These are phyloP conservation scores for Aureobasidium sp. DNA, from an alignment of 2,329 filamentous ascomycete species.

Conservation along the genomic window DNA sequence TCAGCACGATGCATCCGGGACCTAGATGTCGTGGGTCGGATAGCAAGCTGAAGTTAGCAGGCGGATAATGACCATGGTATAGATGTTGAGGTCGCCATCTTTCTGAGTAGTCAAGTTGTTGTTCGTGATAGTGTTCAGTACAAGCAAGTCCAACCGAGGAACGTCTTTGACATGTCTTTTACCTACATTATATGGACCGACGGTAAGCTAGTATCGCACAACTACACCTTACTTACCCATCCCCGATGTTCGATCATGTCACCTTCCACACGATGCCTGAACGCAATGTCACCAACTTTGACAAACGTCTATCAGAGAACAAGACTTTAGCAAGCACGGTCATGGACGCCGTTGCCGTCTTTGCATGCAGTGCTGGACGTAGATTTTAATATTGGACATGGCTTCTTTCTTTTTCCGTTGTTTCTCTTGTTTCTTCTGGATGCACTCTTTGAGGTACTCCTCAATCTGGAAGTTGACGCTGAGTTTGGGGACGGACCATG, in stretches of 20 bases:
- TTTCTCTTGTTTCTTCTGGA: conserved; percentile 71
- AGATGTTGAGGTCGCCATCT: background rate
- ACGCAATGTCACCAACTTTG: background rate
- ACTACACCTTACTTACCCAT: too few relatives aligned
- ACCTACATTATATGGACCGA: too few relatives aligned
- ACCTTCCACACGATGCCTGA: background rate
- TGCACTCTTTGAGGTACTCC: conserved; percentile 72
- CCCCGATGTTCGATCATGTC: too few relatives aligned
- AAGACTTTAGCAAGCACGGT: background rate
- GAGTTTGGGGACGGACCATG: too few relatives aligned
- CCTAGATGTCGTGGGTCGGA: background rate
- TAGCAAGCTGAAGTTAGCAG: background rate
- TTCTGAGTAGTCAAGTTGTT: background rate
- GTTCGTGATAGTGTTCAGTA: background rate
- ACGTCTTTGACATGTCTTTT: too few relatives aligned
- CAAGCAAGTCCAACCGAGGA: background rate
- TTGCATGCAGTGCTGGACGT: background rate
- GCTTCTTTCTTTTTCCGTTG: conserved; percentile 57
- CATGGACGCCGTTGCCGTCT: background rate
- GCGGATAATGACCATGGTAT: background rate
- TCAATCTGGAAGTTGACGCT: conserved; percentile 45
- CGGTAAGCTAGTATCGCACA: too few relatives aligned
- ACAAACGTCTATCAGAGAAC: background rate
- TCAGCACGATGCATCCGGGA: background rate
- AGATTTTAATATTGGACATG: conserved; percentile 23